These are phyloP conservation scores for Cucurbita ficifolia DNA, from an alignment of 306 rosid genomes.

Conservation along the genomic window DNA sequence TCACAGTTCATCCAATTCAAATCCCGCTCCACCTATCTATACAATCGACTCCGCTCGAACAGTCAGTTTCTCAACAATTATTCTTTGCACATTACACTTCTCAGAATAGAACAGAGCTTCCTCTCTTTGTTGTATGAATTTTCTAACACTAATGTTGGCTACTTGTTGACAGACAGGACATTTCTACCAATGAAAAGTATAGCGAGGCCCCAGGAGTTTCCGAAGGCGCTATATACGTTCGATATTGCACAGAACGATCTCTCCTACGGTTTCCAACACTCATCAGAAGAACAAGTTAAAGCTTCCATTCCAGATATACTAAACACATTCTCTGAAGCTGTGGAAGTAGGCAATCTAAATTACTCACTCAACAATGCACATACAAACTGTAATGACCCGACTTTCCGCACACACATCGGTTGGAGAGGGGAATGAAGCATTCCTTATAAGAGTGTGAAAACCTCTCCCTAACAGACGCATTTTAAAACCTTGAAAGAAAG, in stretches of 20 bases:
- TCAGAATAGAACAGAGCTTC: neutral
- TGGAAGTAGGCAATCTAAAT: slow-evolving; percentile 27
- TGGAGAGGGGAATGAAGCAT: too few relatives aligned
- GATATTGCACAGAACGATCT: slow-evolving; percentile 92
- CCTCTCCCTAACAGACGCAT: too few relatives aligned
- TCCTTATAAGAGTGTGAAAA: too few relatives aligned
- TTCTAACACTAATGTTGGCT: slow-evolving; percentile 3
- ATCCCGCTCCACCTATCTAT: slow-evolving; percentile 35
- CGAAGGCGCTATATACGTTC: slow-evolving; percentile 57
- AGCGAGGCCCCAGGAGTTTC: slow-evolving; percentile 56
- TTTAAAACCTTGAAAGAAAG: too few relatives aligned
- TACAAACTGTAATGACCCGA: neutral
- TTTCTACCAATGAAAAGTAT: slow-evolving; percentile 25
- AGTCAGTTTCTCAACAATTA: slow-evolving; percentile 20
- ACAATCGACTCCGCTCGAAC: slow-evolving; percentile 23
- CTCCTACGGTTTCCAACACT: slow-evolving; percentile 35
- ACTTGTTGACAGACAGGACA: slow-evolving; percentile 19
- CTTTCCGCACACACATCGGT: too few relatives aligned
- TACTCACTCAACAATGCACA: neutral
- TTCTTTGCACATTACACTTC: neutral
- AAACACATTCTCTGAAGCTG: slow-evolving; percentile 30
- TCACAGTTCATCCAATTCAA: slow-evolving; percentile 61
- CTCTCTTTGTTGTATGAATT: neutral
- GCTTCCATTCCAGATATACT: slow-evolving; percentile 56
- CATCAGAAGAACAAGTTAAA: slow-evolving; percentile 39